phyloP scores from a whole-genome alignment of 495 filamentous ascomycete species.

The Schizothecium vesticola region DNA sequence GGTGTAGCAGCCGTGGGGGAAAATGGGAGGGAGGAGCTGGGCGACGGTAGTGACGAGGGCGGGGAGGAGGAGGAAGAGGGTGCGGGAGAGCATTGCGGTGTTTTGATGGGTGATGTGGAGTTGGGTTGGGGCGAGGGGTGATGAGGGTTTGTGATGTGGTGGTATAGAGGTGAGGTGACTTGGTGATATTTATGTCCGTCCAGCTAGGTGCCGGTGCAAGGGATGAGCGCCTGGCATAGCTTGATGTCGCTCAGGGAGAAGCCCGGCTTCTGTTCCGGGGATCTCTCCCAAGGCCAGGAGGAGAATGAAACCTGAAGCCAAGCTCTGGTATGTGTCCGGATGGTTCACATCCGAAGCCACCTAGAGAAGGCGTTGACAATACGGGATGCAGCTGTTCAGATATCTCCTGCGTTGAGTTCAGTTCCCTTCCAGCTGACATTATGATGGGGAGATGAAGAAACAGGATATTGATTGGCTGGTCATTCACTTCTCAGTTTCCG shows the following conservation, averaged over 20 bases:
- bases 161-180: too few species aligned
- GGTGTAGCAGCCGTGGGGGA: slow-evolving; percentile 23
- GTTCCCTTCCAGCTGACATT: too few species aligned
- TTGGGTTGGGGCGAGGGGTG: not conserved
- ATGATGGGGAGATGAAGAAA: too few species aligned
- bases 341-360: not conserved
- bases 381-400: not conserved
- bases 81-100: not conserved
- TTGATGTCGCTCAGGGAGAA: not conserved
- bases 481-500: too few species aligned
- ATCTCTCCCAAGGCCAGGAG: not conserved
- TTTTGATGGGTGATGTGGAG: too few species aligned
- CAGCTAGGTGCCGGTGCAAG: not conserved
- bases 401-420: not conserved
- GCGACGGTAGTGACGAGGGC: slow-evolving; percentile 8
- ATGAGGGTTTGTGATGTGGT: not conserved
- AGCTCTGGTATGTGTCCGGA: not conserved
- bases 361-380: not conserved
- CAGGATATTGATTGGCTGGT: too few species aligned
- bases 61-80: slow-evolving; percentile 9
- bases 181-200: not conserved
- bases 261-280: not conserved
- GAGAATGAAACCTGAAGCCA: not conserved
- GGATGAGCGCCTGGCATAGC: too few species aligned
- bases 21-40: not conserved